Evolutionary conservation across 208 protist species (phyloP).

Genomic region (Leishmania amazonensis): DNA sequence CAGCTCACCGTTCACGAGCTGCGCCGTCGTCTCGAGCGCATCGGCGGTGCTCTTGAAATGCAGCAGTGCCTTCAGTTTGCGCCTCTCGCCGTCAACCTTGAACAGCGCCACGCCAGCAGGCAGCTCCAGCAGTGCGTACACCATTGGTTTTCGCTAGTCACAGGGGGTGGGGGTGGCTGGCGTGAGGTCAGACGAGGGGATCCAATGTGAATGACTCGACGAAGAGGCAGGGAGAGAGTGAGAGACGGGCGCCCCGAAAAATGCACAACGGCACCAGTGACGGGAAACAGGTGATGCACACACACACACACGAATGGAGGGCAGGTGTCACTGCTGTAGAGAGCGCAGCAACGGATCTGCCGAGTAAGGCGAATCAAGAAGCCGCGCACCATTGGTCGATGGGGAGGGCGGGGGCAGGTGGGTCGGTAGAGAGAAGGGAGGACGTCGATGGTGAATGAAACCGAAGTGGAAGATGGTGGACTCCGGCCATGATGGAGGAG

Average conservation of each 20-base stretch:
- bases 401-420: not conserved
- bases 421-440: not conserved
- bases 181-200: not conserved
- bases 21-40: conserved; percentile 96
- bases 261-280: not conserved
- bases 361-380: not conserved
- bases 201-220: not conserved
- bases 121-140: conserved; percentile 99
- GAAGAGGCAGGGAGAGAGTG: not conserved
- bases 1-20: conserved; percentile 96
- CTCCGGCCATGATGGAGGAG: not conserved
- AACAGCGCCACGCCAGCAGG: conserved; percentile 98
- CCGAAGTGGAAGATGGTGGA: conserved; percentile 3
- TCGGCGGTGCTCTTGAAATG: conserved; percentile 96
- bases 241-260: not conserved
- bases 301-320: not conserved
- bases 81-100: conserved; percentile 94
- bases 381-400: not conserved
- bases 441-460: not conserved
- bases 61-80: conserved; percentile 94
- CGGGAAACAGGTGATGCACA: not conserved
- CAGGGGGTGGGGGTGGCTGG: not conserved
- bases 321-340: not conserved
- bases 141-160: conserved; percentile 49
- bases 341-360: conserved; percentile 13